Base-by-base conservation (phyloP, 2,329 filamentous ascomycete species). In the Mycosphaerella arachidis region DNA sequence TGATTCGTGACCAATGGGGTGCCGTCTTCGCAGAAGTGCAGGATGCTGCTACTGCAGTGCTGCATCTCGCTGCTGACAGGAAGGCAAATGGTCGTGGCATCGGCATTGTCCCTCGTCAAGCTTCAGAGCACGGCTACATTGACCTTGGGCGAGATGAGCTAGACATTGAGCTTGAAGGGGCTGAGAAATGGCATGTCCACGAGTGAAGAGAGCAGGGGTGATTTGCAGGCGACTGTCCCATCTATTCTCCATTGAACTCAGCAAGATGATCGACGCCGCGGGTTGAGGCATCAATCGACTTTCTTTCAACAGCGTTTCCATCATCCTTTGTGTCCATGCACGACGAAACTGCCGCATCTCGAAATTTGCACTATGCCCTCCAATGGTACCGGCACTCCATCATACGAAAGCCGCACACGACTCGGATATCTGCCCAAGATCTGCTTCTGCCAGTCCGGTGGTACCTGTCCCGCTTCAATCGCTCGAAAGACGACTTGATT, bases 51-150 rank as follows among this genome's bases (percentile, higher is more conserved):
- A 52, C 16, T 18, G 48, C 55, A 9, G 55, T 57, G 8, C 24
- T 57, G 20, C 55, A 53, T 31, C n/a, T 53, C 6, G 55, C 55
- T 45, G 48, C 46, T 45, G 35, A 53, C n/a, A 8, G 45, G 9
- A 45, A 7, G 7, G 48, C 51, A 18, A 31, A 57, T 33, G 48
- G 55, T 57, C 29, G 55, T 8, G 37, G 55, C 16, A 18, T 57
- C 2, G 24, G 33, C 6, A 16, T 57, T 29, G 31, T 51, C 1
- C 55, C 48, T 2, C 48, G 48, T 16, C 20, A 57, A 35, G 35
- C 20, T 43, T 48, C 48, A 7, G 18, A 30, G 24, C 4, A 43
- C 29, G 55, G 33, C 16, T 57, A 57, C 16, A 35, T 53, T 24
- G 55, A 57, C 18, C 20, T 53, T 16, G 33, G 35, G 16, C 27